Base-by-base conservation (phyloP, 1,284 basidiomycete genomes). In the Phenoliferia sp. region DNA sequence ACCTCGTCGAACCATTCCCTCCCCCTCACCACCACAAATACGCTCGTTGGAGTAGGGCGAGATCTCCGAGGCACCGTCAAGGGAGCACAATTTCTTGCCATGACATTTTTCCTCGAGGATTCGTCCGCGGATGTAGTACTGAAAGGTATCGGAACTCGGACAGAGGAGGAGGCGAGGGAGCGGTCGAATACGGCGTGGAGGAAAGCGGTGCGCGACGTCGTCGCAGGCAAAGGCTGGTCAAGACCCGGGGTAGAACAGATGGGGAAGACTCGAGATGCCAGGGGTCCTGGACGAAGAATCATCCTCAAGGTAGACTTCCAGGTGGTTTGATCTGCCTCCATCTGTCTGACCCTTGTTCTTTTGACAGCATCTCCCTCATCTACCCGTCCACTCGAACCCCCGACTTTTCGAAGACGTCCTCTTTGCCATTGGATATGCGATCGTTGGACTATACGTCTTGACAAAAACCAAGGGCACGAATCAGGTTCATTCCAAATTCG, bases 401-500 rank as follows among this genome's bases (percentile, higher is more conserved):
- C 69, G 71, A 2, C 67, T 64, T 1, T 63, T 72, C 64, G 75
- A 62, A 58, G 69, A 75, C 17, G 81, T 85, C 2, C 87, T 92
- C 74, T 83, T 94, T 63, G 89, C 89, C 73, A 74, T 88, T 29
- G 88, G 90, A 28, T 98, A 98, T 80, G 79, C 86, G 33, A 83
- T 87, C 44, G 89, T 97, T 75, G 84, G 90, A 73, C 82, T 85
- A 31, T 92, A 91, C 73, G 89, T 94, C 68, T 86, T 85, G 52
- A 85, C 86, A 78, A 89, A 88, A 52, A 67, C 69, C 44, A 62
- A 64, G 26, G 85, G 87, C 55, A 84, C 86, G 58, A 90, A 92
- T 83, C 84, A 88, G 33, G 90, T 96, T 15, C 94, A 99, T 78
- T 95, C 92, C 1, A 87, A 91, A 60, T 84, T 92, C 62, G 95